Percentiles rank a stretch among this genome's conserved stretches.
phyloP scores from a whole-genome alignment of 495 filamentous ascomycete species.

The Letharia columbiana region DNA sequence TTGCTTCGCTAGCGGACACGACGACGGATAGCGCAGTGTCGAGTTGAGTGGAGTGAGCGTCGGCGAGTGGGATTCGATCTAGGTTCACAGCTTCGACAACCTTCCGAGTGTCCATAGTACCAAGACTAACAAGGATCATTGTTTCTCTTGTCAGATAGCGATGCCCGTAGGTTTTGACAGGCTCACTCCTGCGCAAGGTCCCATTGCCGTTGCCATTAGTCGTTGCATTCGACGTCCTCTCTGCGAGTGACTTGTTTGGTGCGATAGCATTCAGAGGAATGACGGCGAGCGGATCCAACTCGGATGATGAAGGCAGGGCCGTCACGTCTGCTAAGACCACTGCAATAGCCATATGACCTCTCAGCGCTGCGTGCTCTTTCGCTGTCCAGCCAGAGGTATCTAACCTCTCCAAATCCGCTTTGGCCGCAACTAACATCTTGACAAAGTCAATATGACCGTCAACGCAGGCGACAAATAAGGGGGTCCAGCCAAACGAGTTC shows the following conservation, averaged over 20 bases:
- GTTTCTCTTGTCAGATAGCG: slow-evolving; percentile 83
- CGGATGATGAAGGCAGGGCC: slow-evolving; percentile 31
- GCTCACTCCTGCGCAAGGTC: slow-evolving; percentile 46
- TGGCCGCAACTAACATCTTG: slow-evolving; percentile 65
- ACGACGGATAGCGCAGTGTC: slow-evolving; percentile 91
- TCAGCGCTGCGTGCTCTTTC: slow-evolving; percentile 81
- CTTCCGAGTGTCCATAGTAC: slow-evolving; percentile 88
- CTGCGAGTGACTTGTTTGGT: slow-evolving; percentile 31
- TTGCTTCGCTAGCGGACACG: slow-evolving; percentile 80
- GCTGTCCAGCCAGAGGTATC: slow-evolving; percentile 94
- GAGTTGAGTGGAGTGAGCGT: slow-evolving; percentile 83
- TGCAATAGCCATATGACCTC: slow-evolving; percentile 78
- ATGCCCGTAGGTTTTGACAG: slow-evolving; percentile 92
- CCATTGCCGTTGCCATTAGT: slow-evolving; percentile 33
- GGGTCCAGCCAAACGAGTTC: slow-evolving; percentile 85
- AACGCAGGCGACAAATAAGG: slow-evolving; percentile 82
- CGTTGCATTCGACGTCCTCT: slow-evolving; percentile 42
- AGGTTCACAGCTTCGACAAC: slow-evolving; percentile 70
- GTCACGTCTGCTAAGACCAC: slow-evolving; percentile 51
- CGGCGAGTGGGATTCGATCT: slow-evolving; percentile 76
- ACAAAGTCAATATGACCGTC: slow-evolving; percentile 72
- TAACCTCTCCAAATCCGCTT: slow-evolving; percentile 58
- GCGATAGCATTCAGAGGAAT: slow-evolving; percentile 40
- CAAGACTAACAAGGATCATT: slow-evolving; percentile 85
- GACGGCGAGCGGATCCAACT: slow-evolving; percentile 32